Base-by-base conservation (phyloP, 78 protist genomes). In the Monocercomonoides exilis region DNA sequence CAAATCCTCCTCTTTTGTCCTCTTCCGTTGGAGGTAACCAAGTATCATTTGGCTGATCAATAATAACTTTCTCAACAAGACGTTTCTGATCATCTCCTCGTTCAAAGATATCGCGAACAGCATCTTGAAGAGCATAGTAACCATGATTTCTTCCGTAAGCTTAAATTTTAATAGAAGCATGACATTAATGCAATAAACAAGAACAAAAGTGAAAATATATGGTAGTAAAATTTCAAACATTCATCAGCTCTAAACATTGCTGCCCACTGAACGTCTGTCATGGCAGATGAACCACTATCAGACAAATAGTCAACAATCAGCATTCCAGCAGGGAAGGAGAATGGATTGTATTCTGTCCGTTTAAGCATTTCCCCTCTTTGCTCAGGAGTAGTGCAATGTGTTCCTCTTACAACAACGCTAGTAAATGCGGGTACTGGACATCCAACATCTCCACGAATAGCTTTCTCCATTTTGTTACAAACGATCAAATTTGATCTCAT, bases 311-410 rank as follows among this genome's bases (percentile, higher is more conserved):
- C 87, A 4, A 33, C 36, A 5, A 5, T 34, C 5, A 85, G 44
- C 87, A 85, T 85, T 3, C 6, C 2, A 11, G 87, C 36, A 3
- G 87, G 87, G 87, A 85, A 85, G 87, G 77, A 38, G 5, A 85
- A 85, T 3, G 54, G 84, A 84, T 84, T 84, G 85, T 84, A 4
- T 35, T 84, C 85, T 3, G 85, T 84, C 5, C 54, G 3, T 84
- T 84, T 54, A 3, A 84, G 85, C 36, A 84, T 3, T 2, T 3
- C 46, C 41, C 41, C 84, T 5, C 85, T 45, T 3, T 84, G 46
- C 3, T 84, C 46, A 41, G 46, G 84, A 3, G 85, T 84, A 38
- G 54, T 46, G 3, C 36, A 3, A 2, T 45, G 85, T 3, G 46
- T 41, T 41, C 41, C 2, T 5, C 85, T 84, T 3, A 54, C 85